Base-by-base conservation (phyloP, 1,139 yeast genomes). In the Pichia sp. region DNA sequence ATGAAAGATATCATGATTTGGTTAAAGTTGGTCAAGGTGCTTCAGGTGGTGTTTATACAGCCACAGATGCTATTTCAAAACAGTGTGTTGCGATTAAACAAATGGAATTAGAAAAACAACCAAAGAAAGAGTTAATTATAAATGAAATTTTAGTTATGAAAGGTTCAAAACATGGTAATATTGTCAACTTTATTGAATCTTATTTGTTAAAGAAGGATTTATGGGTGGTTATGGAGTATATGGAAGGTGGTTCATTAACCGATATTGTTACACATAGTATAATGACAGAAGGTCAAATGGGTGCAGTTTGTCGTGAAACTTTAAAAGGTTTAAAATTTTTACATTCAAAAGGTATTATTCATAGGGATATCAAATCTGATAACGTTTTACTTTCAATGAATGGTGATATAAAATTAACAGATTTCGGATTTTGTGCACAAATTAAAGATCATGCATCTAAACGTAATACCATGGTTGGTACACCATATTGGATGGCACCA, bases 401-500 rank as follows among this genome's bases (percentile, higher is more conserved):
- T 50, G 99, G 99, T 50, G 86, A 88, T 58, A 90, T 93, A 67
- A 93, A 93, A 71, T 76, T 93, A 70, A 93, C 95, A 0, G 93
- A 85, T 70, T 85, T 85, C 68, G 95, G 95, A 1, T 87, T 91
- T 72, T 93, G 99, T 73, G 99, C 99, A 0, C 97, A 91, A 68
- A 87, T 93, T 61, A 91, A 87, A 60, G 98, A 91, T 64, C 75
- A 80, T 49, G 85, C 87, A 55, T 72, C 85, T 57, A 91, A 91
- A 70, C 81, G 99, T 69, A 90, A 96, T 9, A 93, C 99, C 3
- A 88, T 93, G 96, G 99, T 93, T 22, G 99, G 99, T n/a, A 93
- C 99, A 0, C 99, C 99, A 6, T 93, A 93, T 68, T 93, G 99
- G 99, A 93, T 93, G 99, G 99, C 99, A 0, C 99, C 99, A 2